Percentiles rank a stretch among this genome's conserved stretches.
These are phyloP conservation scores for Colletotrichum spinosum DNA, from an alignment of 2,329 filamentous ascomycete species.

Conservation along the genomic window DNA sequence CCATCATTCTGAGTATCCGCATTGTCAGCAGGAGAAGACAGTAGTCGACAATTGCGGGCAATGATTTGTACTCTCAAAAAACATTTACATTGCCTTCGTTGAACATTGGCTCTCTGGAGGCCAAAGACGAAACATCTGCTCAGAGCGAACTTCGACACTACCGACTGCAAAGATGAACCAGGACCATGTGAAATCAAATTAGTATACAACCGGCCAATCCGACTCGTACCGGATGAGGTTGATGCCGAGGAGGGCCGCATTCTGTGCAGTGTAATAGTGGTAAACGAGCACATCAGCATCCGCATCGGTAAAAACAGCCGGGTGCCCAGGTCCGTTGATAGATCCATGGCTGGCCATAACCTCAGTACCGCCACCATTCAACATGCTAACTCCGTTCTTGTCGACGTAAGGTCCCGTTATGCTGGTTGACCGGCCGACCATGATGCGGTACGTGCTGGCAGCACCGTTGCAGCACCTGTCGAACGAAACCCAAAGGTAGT, in stretches of 20 bases:
- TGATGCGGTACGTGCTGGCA: conserved; percentile 46
- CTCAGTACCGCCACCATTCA: conserved; percentile 45
- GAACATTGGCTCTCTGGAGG: too few species aligned
- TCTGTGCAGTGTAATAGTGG: conserved; percentile 45
- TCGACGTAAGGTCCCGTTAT: conserved; percentile 46
- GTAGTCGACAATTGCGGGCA: too few species aligned
- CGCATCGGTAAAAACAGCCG: conserved; percentile 45
- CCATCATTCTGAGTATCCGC: too few species aligned
- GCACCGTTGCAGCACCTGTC: conserved; percentile 46
- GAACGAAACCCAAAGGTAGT: conserved; percentile 49
- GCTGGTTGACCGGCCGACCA: conserved; percentile 47
- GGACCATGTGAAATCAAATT: background rate
- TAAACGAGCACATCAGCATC: conserved; percentile 48
- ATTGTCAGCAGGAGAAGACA: too few species aligned
- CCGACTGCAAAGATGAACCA: too few species aligned
- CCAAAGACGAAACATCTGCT: too few species aligned
- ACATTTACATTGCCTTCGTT: too few species aligned
- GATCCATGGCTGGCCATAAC: conserved; percentile 44
- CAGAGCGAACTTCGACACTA: too few species aligned
- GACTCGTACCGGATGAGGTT: conserved; percentile 46
- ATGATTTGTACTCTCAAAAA: too few species aligned
- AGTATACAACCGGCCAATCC: conserved; percentile 47
- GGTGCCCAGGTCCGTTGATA: conserved; percentile 47
- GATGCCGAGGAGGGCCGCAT: conserved; percentile 44
- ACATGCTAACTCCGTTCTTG: conserved; percentile 41